Percentiles rank a stretch among this genome's conserved stretches.
phyloP scores from a whole-genome alignment of 73 alveolate species.

The Paramecium primaurelia region DNA sequence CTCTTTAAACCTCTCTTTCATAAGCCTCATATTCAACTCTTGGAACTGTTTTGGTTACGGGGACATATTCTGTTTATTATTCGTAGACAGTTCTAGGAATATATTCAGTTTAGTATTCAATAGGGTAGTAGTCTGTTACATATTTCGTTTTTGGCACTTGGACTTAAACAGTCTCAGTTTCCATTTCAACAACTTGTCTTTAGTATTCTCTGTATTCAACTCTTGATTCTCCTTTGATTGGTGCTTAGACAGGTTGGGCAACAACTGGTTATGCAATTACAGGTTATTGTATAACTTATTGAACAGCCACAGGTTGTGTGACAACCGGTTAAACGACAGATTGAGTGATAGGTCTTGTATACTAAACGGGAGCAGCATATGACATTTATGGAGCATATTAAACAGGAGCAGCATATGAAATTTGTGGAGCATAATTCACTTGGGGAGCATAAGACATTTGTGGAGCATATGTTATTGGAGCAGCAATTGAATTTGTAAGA shows the following conservation, averaged over 20 bases:
- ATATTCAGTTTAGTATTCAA: constrained; percentile 36
- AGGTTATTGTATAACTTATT: background rate
- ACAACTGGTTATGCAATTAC: background rate
- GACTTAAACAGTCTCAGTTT: constrained; percentile 43
- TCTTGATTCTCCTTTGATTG: constrained; percentile 48
- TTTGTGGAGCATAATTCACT: background rate
- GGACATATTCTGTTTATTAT: constrained; percentile 29
- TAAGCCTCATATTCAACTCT: constrained; percentile 30
- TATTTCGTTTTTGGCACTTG: constrained; percentile 36
- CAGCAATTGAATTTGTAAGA: background rate
- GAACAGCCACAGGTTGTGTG: background rate
- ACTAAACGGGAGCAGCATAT: background rate
- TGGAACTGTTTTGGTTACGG: constrained; percentile 42
- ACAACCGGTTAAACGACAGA: background rate
- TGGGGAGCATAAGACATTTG: background rate
- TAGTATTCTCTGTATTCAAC: constrained; percentile 33
- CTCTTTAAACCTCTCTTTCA: constrained; percentile 37
- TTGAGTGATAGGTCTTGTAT: constrained; percentile 9
- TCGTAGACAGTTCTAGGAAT: constrained; percentile 46
- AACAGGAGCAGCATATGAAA: background rate
- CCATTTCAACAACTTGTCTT: constrained; percentile 38
- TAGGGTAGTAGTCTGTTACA: constrained; percentile 41
- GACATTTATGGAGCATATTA: background rate
- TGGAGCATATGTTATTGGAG: background rate
- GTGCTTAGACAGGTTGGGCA: background rate